Base-by-base conservation (phyloP, 768 basidiomycete genomes). In the Boletus vermiculosoides region DNA sequence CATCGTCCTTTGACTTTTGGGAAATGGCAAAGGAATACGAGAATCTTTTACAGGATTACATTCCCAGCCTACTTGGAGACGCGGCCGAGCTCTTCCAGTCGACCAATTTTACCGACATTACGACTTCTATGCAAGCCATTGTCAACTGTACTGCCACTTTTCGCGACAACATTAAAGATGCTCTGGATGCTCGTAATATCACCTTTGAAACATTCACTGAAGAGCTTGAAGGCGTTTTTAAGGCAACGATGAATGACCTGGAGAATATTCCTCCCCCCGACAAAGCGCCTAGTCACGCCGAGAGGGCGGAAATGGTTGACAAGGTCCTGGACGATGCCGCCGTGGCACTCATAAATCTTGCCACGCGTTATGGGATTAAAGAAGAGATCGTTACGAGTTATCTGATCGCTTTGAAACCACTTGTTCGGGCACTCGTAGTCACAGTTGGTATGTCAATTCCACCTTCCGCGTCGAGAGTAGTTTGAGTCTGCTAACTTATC, bases 141-240 rank as follows among this genome's bases (percentile, higher is more conserved):
- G 53, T 65, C 45, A 28, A 4, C 4, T 10, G 34, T 25, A 65
- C 64, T 6, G 31, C 61, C 23, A 36, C 42, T 2, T 60, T 65
- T 45, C 61, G 61, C 10, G 12, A 44, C 20, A n/a, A 18, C 20
- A 60, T 66, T 7, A 13, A 53, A 28, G 48, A 12, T 20, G 20
- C 39, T 40, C 25, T 65, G 23, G 60, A 55, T 28, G 45, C 45
- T 9, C 60, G 23, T 5, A 1, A 55, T 1, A 16, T 62, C 9
- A 50, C 63, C 1, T 34, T 62, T 9, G 57, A 57, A 10, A 4
- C n/a, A 1, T 20, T 65, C 31, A 46, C 57, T 1, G 3, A 20
- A 4, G 64, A 65, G 11, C 60, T 66, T 5, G 60, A 63, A n/a
- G 11, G 13, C 3, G n/a, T 57, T 8, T 66, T 63, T 20, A 52